These are phyloP conservation scores for Pseudisothecium myosuroides DNA, from an alignment of 225 moss, liverwort and hornwort genomes.

Conservation along the genomic window DNA sequence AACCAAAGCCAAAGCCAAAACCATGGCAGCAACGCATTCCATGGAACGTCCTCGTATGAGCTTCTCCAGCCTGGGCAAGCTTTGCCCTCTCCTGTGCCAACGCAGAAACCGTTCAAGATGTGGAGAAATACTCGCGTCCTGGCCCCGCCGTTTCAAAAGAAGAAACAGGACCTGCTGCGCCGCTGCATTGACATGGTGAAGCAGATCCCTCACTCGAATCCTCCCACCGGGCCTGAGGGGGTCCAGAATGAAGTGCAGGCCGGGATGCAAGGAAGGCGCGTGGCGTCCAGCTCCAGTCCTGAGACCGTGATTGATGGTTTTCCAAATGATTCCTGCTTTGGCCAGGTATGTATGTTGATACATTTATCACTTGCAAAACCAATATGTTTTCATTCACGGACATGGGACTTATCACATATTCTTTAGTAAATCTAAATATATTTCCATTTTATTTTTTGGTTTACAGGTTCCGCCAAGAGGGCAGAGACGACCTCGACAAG, in stretches of 20 bases:
- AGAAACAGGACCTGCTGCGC: constrained; percentile 48
- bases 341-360: neutral
- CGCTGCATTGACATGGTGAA: constrained; percentile 45
- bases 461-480: constrained; percentile 13
- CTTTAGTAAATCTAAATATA: neutral
- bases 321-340: neutral
- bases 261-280: neutral
- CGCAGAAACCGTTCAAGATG: constrained; percentile 10
- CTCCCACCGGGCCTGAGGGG: neutral
- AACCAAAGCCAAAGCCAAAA: neutral
- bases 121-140: constrained; percentile 31
- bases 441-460: neutral
- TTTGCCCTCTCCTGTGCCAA: neutral
- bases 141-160: neutral
- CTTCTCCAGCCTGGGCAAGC: neutral
- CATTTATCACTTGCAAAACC: neutral
- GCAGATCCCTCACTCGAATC: constrained; percentile 16
- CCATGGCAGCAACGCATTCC: neutral
- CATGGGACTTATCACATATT: neutral
- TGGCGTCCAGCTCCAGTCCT: constrained; percentile 7
- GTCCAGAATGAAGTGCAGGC: neutral
- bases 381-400: too few species aligned
- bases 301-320: neutral
- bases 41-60: neutral
- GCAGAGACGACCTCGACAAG: constrained; percentile 17